Base-by-base conservation (phyloP, 1,139 yeast species). In the Taphrina betulina region DNA sequence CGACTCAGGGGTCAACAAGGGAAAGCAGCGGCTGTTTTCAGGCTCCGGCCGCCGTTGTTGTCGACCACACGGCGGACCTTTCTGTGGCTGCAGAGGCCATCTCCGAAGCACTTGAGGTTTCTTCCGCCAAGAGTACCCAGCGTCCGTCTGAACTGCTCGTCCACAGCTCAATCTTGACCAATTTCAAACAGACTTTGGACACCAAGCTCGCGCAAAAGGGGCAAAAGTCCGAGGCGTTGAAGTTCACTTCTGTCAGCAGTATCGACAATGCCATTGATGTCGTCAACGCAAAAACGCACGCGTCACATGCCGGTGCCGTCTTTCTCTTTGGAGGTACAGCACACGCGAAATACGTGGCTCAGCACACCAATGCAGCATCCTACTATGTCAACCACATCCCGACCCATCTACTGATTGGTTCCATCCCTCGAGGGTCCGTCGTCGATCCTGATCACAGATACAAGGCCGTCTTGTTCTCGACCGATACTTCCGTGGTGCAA, bases 11-110 rank as follows among this genome's bases (percentile, higher is more conserved):
- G 5, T 5, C 20, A 17, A 36, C 3, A 36, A 36, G 20, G 22
- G 22, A 23, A 8, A 12, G 17, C 3, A 2, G 3, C 3, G 23
- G 20, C 7, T 28, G 10, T 28, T 12, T 12, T 8, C 12, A 2
- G 2, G 3, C 22, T 8, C 10, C 41, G 20, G 12, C 23, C 22
- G 20, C 41, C 12, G 22, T 19, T 8, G 41, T 36, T 8, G 20
- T 36, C 41, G 41, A 36, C 3, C 20, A 26, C 20, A 36, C 14
- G 7, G 24, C 3, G 41, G 41, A 17, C 41, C 41, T n/a, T 36
- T 23, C n/a, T 36, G 41, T 17, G 41, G 24, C 12, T 19, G 17
- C 16, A 5, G 17, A 12, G 41, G 20, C 20, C 41, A 26, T 17
- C n/a, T n/a, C n/a, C n/a, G n/a, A n/a, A n/a, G n/a, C n/a, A n/a